Conservation (phyloP, 306 rosid genomes). For the Vigna radiata region DNA sequence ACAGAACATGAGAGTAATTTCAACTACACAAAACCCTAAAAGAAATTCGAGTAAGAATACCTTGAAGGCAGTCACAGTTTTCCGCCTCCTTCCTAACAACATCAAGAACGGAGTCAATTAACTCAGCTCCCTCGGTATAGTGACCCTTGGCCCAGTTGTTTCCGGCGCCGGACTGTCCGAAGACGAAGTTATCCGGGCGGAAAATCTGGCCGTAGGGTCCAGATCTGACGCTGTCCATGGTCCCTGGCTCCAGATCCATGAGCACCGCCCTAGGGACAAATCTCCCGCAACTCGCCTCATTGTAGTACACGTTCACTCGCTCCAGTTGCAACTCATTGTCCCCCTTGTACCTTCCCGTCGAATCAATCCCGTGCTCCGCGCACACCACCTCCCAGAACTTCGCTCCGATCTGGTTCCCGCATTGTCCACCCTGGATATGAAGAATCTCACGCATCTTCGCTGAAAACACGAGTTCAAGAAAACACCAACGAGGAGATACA, state of each 20-base stretch:
- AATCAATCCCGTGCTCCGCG: slow-evolving; percentile 66
- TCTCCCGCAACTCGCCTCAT: slow-evolving; percentile 68
- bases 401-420: slow-evolving; percentile 60
- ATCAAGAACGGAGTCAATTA: slow-evolving; percentile 64
- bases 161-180: slow-evolving; percentile 66
- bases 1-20: too few relatives aligned
- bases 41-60: slow-evolving; percentile 19
- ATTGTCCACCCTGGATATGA: slow-evolving; percentile 65
- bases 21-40: not conserved
- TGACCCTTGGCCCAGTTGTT: slow-evolving; percentile 76
- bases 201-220: slow-evolving; percentile 59
- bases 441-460: slow-evolving; percentile 69
- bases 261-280: slow-evolving; percentile 59
- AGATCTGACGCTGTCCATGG: slow-evolving; percentile 71
- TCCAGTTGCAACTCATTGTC: slow-evolving; percentile 59
- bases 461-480: not conserved
- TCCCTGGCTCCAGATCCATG: slow-evolving; percentile 69
- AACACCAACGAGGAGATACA: not conserved
- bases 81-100: slow-evolving; percentile 64
- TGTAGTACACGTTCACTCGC: slow-evolving; percentile 69
- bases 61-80: slow-evolving; percentile 71
- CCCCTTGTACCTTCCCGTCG: slow-evolving; percentile 57
- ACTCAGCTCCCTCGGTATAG: slow-evolving; percentile 65
- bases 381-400: slow-evolving; percentile 64
- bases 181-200: slow-evolving; percentile 62